phyloP scores from a whole-genome alignment of 2,329 filamentous ascomycete species.

The Penicillium psychrosexuale region DNA sequence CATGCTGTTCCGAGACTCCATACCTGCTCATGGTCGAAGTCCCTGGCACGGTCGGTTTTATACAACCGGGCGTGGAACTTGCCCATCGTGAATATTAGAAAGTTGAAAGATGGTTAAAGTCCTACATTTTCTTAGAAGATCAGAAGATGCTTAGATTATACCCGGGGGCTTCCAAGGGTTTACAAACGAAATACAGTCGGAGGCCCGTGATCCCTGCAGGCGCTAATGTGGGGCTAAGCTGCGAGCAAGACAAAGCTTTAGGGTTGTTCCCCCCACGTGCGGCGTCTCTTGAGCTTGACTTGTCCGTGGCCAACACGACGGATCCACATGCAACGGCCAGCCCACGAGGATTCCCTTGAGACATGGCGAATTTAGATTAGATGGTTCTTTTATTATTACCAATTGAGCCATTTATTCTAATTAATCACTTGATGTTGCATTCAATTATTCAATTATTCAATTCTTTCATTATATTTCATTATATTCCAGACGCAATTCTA shows the following conservation, averaged over 20 bases:
- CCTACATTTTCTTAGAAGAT: neutral
- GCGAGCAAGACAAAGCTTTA: conserved; percentile 9
- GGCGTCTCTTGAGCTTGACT: conserved; percentile 7
- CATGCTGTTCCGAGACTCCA: neutral
- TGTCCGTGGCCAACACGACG: neutral
- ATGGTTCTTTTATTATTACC: neutral
- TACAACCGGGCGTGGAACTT: conserved; percentile 39
- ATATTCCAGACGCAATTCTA: neutral
- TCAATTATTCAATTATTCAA: too few species aligned
- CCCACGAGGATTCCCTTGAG: neutral
- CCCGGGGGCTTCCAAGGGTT: neutral
- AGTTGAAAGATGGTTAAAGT: neutral
- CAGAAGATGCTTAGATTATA: neutral
- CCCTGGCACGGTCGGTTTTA: conserved; percentile 44
- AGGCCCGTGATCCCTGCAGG: conserved; percentile 4
- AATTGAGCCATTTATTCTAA: neutral
- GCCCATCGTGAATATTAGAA: conserved; percentile 25
- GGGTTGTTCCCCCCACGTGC: conserved; percentile 18
- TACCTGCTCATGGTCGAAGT: conserved; percentile 46
- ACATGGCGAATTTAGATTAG: neutral
- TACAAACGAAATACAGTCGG: neutral
- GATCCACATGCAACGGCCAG: neutral
- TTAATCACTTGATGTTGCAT: neutral
- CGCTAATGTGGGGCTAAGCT: conserved; percentile 3
- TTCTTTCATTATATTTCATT: neutral